Evolutionary conservation across 306 rosid genomes (phyloP).

Genomic region (Begonia loranthoides): DNA sequence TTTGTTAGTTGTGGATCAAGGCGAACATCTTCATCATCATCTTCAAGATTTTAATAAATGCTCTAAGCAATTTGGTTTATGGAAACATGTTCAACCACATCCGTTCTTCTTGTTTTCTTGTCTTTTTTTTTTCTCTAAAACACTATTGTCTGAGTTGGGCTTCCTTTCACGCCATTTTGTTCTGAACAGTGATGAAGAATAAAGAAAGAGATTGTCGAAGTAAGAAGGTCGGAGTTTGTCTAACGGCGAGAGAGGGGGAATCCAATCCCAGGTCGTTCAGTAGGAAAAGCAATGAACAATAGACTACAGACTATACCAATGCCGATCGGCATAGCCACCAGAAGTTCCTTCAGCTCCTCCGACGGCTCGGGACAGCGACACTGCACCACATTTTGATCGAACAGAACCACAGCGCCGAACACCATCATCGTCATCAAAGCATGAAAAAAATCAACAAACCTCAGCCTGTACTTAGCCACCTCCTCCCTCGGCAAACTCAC

Average conservation of each 20-base stretch:
- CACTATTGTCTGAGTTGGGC: too few species aligned
- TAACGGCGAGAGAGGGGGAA: constrained; percentile 46
- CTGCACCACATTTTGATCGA: constrained; percentile 51
- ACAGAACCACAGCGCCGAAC: constrained; percentile 55
- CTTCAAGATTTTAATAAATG: too few species aligned
- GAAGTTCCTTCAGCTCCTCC: constrained; percentile 36
- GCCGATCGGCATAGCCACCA: constrained; percentile 54
- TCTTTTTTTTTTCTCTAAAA: too few species aligned
- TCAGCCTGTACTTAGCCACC: constrained; percentile 30
- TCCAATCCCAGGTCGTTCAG: constrained; percentile 65
- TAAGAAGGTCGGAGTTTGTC: too few species aligned
- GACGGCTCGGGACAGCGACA: constrained; percentile 66
- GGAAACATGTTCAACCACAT: too few species aligned
- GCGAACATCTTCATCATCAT: too few species aligned
- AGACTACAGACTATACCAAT: constrained; percentile 46
- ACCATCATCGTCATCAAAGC: constrained; percentile 51
- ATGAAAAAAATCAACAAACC: constrained; percentile 47
- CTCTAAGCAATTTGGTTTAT: too few species aligned
- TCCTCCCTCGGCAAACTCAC: constrained; percentile 20
- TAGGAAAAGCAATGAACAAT: constrained; percentile 50
- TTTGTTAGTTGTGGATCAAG: too few species aligned
- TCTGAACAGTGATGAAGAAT: too few species aligned
- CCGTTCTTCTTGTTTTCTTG: too few species aligned
- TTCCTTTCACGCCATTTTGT: too few species aligned
- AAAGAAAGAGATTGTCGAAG: too few species aligned